A percentile compares a stretch with the other conserved stretches of the same genome.
phyloP scores from a whole-genome alignment of 352 stramenopile genomes.

The Phytopythium chamaehyphon region DNA sequence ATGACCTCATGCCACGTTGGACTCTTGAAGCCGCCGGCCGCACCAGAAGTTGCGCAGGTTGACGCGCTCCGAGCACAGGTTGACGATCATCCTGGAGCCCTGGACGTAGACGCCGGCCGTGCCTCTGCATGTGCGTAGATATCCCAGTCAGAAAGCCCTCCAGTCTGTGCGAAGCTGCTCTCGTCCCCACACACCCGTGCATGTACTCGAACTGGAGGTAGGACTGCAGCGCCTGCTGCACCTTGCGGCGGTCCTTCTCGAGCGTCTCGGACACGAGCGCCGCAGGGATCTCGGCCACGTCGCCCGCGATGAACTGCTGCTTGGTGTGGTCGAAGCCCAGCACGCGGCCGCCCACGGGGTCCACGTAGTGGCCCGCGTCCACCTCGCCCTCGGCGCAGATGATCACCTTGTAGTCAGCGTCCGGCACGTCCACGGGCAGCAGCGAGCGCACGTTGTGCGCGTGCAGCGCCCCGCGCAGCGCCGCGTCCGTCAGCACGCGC shows the following conservation, averaged over 20 bases:
- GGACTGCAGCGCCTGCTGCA: conserved; percentile 72
- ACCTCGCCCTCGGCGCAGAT: conserved; percentile 82
- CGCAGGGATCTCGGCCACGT: conserved; percentile 46
- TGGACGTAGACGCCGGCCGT: conserved; percentile 77
- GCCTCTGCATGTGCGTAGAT: conserved; percentile 35
- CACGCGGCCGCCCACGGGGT: conserved; percentile 67
- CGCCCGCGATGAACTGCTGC: conserved; percentile 44
- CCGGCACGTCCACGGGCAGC: conserved; percentile 61
- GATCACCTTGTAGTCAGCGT: conserved; percentile 79
- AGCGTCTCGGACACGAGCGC: conserved; percentile 35
- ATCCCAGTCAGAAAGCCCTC: neutral
- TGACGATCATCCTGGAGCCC: conserved; percentile 58
- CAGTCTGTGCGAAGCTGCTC: conserved; percentile 10
- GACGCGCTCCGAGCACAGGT: conserved; percentile 81
- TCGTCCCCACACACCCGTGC: conserved; percentile 25
- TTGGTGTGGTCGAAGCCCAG: conserved; percentile 88
- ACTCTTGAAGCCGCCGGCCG: neutral
- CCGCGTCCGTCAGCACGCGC: conserved; percentile 62
- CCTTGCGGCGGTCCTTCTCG: conserved; percentile 53
- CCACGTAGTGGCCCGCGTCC: conserved; percentile 80
- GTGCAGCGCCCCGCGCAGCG: conserved; percentile 65
- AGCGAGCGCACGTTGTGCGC: conserved; percentile 76
- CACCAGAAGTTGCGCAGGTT: conserved; percentile 90
- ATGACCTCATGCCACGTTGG: too few species aligned
- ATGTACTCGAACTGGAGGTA: conserved; percentile 88